Percentiles rank a stretch among this genome's conserved stretches.
phyloP scores from a whole-genome alignment of 2,329 filamentous ascomycete genomes.

The Colletotrichum musae region DNA sequence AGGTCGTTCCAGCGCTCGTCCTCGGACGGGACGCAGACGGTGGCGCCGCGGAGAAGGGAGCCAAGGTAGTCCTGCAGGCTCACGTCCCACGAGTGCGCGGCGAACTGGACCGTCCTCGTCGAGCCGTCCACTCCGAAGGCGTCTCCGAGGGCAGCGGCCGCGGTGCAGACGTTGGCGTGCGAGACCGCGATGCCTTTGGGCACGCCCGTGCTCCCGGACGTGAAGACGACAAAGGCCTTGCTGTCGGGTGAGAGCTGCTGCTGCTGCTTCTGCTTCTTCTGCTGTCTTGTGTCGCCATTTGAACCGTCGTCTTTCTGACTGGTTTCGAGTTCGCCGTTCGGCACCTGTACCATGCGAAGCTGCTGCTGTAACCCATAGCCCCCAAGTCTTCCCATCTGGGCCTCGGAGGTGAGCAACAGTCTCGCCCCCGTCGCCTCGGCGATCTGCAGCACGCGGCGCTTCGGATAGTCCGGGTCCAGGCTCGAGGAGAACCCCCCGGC shows the following conservation, averaged over 20 bases:
- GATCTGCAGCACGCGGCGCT: slow-evolving; percentile 6
- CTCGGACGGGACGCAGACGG: slow-evolving; percentile 70
- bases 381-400: neutral
- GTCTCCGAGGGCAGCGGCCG: slow-evolving; percentile 6
- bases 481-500: slow-evolving; percentile 45
- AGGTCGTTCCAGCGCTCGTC: slow-evolving; percentile 65
- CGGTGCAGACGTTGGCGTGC: slow-evolving; percentile 45
- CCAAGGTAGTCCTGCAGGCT: slow-evolving; percentile 65
- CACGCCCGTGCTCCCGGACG: slow-evolving; percentile 65
- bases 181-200: slow-evolving; percentile 66
- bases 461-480: neutral
- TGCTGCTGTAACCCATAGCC: too few species aligned
- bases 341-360: too few species aligned
- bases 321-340: too few species aligned
- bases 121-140: neutral
- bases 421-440: neutral
- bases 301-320: too few species aligned
- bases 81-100: slow-evolving; percentile 67
- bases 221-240: slow-evolving; percentile 60
- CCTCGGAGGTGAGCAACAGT: neutral
- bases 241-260: neutral
- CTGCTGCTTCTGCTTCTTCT: too few species aligned
- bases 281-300: too few species aligned
- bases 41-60: slow-evolving; percentile 67
- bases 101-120: slow-evolving; percentile 58